Percentiles rank a stretch among this genome's conserved stretches.
Evolutionary conservation across 1,284 basidiomycete genomes (phyloP).

Genomic region (Fistulina hepatica): DNA sequence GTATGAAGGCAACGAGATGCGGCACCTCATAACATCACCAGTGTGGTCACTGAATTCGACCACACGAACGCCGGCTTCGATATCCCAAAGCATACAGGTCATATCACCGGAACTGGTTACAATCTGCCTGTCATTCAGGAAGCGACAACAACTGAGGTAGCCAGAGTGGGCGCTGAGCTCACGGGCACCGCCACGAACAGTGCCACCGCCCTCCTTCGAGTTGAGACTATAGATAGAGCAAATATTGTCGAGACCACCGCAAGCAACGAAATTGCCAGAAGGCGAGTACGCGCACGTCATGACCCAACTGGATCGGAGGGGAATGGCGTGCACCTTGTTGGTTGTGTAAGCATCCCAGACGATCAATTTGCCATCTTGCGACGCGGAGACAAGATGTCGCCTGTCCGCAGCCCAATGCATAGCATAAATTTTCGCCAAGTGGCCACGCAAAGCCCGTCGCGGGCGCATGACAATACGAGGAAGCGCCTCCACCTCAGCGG

Average conservation of each 20-base stretch:
- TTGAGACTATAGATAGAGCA: slow-evolving; percentile 96
- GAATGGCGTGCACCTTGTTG: slow-evolving; percentile 99
- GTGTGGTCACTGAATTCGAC: slow-evolving; percentile 99
- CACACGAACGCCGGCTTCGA: slow-evolving; percentile 90
- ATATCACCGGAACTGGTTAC: slow-evolving; percentile 97
- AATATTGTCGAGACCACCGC: slow-evolving; percentile 98
- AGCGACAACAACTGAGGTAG: slow-evolving; percentile 95
- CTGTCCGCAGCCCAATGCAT: slow-evolving; percentile 99
- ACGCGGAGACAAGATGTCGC: slow-evolving; percentile 95
- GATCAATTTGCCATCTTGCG: slow-evolving; percentile 98
- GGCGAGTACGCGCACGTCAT: slow-evolving; percentile 99
- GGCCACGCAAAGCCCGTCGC: slow-evolving; percentile 88
- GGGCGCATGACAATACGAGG: slow-evolving; percentile 95
- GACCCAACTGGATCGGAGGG: slow-evolving; percentile 95
- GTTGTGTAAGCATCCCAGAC: slow-evolving; percentile 99
- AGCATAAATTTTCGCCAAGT: slow-evolving; percentile 98
- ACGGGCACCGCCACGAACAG: slow-evolving; percentile 61
- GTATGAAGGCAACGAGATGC: slow-evolving; percentile 7
- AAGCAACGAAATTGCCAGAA: slow-evolving; percentile 93
- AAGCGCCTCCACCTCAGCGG: slow-evolving; percentile 88
- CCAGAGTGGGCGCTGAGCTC: slow-evolving; percentile 96
- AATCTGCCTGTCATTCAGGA: slow-evolving; percentile 97
- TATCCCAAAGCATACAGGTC: slow-evolving; percentile 99
- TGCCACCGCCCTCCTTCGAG: slow-evolving; percentile 52
- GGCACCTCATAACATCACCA: slow-evolving; percentile 96